These are phyloP conservation scores for Kurtzmaniella cleridarum DNA, from an alignment of 805 yeast species.

Conservation along the genomic window DNA sequence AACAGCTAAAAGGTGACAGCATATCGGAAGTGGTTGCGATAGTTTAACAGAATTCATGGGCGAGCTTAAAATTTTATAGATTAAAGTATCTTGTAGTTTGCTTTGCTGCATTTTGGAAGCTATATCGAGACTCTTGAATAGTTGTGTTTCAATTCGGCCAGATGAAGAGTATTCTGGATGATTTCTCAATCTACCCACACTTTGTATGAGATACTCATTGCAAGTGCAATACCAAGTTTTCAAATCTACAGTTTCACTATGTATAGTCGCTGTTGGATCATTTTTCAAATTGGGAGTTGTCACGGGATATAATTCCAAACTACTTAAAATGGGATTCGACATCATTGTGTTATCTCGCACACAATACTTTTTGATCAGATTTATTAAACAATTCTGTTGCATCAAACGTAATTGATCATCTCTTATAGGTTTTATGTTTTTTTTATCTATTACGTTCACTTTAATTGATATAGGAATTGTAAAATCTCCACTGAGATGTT, in stretches of 20 bases:
- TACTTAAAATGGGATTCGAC: background rate
- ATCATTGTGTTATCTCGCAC: background rate
- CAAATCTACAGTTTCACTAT: slow-evolving; percentile 13
- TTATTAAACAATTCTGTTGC: background rate
- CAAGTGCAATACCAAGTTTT: slow-evolving; percentile 30
- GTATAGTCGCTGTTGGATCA: background rate
- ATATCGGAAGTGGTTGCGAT: no score
- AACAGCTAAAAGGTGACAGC: no score
- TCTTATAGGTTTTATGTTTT: background rate
- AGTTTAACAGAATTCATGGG: no score
- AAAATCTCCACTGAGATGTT: background rate
- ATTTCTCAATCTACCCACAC: background rate
- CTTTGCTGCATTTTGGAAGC: no score
- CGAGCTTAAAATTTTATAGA: no score
- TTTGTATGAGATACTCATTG: slow-evolving; percentile 12
- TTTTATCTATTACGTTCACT: background rate
- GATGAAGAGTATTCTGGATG: background rate
- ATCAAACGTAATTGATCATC: background rate
- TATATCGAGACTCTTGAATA: no score
- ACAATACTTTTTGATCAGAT: background rate
- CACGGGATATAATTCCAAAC: background rate
- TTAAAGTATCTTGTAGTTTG: background rate
- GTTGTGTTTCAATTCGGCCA: no score
- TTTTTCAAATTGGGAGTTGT: background rate
- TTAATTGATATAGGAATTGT: background rate